phyloP scores from a whole-genome alignment of 2,329 filamentous ascomycete genomes.

The Cladophialophora bantiana region DNA sequence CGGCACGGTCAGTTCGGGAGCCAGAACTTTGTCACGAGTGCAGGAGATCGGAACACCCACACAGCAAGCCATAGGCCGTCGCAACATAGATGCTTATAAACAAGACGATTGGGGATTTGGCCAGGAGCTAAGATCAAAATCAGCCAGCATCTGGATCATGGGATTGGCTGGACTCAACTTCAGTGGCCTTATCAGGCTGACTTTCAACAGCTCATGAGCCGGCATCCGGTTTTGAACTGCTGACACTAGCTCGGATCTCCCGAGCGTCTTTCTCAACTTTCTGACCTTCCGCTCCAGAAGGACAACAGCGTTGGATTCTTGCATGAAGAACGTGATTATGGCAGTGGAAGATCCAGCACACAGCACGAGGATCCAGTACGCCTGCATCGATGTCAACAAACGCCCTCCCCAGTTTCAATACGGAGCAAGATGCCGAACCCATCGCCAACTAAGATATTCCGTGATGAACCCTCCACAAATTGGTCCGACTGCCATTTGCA shows the following conservation, averaged over 20 bases:
- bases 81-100: constrained; percentile 56
- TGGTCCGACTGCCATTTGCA: constrained; percentile 39
- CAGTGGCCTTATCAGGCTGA: neutral
- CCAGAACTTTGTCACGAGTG: neutral
- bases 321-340: constrained; percentile 44
- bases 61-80: constrained; percentile 47
- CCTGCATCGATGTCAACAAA: constrained; percentile 38
- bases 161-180: neutral
- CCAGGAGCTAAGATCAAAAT: constrained; percentile 63
- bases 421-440: constrained; percentile 34
- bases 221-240: constrained; percentile 49
- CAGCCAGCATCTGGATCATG: constrained; percentile 43
- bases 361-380: constrained; percentile 11
- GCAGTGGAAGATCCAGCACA: constrained; percentile 2
- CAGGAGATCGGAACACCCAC: neutral
- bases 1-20: neutral
- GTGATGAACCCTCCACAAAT: constrained; percentile 45
- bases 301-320: constrained; percentile 56
- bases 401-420: constrained; percentile 18
- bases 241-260: constrained; percentile 50
- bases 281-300: constrained; percentile 56
- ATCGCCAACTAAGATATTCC: constrained; percentile 44
- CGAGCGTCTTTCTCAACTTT: constrained; percentile 55
- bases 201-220: constrained; percentile 45
- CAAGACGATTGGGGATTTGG: constrained; percentile 63